phyloP scores from a whole-genome alignment of 1,284 basidiomycete species.

The Mycocalia duriaeana region DNA sequence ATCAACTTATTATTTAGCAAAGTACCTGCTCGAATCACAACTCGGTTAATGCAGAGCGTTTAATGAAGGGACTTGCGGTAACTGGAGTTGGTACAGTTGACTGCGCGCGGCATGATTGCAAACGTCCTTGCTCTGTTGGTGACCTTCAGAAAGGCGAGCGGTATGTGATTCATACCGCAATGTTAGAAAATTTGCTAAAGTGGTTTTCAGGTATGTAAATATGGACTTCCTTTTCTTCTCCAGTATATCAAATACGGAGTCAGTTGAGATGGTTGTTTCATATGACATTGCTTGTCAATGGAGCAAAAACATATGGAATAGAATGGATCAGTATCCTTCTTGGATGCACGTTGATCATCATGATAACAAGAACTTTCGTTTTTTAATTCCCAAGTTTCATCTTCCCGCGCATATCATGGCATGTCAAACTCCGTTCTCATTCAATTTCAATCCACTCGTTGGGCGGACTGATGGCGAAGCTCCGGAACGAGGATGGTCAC shows the following conservation, averaged over 20 bases:
- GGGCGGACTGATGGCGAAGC: conserved; percentile 25
- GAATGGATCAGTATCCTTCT: neutral
- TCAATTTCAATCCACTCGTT: conserved; percentile 18
- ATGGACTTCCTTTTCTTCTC: conserved; percentile 21
- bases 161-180: conserved; percentile 13
- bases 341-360: neutral
- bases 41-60: too few species aligned
- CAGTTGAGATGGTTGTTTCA: conserved; percentile 12
- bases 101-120: conserved; percentile 27
- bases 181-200: neutral
- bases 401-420: conserved; percentile 15
- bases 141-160: conserved; percentile 30
- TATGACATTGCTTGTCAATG: conserved; percentile 31
- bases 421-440: conserved; percentile 17
- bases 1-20: too few species aligned
- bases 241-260: conserved; percentile 3
- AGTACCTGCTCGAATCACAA: too few species aligned
- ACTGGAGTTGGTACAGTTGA: conserved; percentile 24
- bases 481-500: conserved; percentile 23
- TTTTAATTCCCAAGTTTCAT: conserved; percentile 18
- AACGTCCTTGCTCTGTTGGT: conserved; percentile 19
- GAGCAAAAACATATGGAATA: conserved; percentile 11
- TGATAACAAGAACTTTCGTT: conserved; percentile 2
- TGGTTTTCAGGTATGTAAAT: conserved; percentile 14
- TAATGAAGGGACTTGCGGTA: conserved; percentile 16